phyloP scores from a whole-genome alignment of 768 basidiomycete species.

The Nidularia sp. region DNA sequence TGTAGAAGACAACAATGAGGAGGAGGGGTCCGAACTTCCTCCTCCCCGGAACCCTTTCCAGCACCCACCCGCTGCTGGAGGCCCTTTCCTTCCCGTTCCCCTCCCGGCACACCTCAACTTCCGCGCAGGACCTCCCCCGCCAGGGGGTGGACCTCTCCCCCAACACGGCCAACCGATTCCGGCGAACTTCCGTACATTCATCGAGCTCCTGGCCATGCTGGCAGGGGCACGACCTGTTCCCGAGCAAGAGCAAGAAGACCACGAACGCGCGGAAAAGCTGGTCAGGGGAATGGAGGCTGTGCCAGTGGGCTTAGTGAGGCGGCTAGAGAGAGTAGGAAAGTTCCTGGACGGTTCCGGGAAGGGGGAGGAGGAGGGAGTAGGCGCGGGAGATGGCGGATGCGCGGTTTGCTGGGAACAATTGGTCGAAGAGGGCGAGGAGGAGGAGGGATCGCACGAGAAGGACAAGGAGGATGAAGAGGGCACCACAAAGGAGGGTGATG shows the following conservation, averaged over 20 bases:
- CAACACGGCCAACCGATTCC: no score
- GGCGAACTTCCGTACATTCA: no score
- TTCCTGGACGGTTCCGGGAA: conserved; percentile 22
- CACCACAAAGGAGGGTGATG: conserved; percentile 9
- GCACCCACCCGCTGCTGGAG: background rate
- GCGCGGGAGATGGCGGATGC: conserved; percentile 42
- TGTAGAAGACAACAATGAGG: no score
- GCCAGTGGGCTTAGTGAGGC: conserved; percentile 58
- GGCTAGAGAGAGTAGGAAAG: conserved; percentile 50
- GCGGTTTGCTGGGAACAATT: conserved; percentile 77
- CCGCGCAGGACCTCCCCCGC: background rate
- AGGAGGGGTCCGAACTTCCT: no score
- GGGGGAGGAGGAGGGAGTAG: conserved; percentile 21
- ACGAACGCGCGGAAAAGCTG: conserved; percentile 61
- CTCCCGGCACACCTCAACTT: background rate
- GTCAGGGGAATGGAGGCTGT: conserved; percentile 64
- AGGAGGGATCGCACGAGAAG: conserved; percentile 25
- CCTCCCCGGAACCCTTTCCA: no score
- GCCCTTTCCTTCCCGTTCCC: background rate
- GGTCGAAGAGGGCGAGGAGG: conserved; percentile 30
- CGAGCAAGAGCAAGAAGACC: conserved; percentile 50
- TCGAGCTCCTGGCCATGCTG: background rate
- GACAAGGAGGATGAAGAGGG: conserved; percentile 23
- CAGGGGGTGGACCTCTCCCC: background rate
- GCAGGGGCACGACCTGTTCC: conserved; percentile 4